Conservation (phyloP, 495 filamentous ascomycete species). For the Tuber borchii region DNA sequence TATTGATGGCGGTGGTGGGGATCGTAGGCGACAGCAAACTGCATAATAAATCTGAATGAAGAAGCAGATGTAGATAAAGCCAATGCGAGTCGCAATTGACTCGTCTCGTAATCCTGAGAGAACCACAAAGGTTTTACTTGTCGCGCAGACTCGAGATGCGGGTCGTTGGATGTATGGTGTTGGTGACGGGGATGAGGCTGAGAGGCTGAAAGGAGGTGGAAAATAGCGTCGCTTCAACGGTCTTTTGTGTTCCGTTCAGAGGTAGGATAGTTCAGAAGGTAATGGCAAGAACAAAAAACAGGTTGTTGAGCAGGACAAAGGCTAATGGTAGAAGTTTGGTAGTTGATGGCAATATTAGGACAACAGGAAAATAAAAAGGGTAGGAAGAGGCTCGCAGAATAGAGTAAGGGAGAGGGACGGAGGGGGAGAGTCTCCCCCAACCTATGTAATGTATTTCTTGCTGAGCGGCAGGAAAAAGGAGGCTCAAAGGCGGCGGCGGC, state of each 20-base stretch:
- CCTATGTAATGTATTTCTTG: conserved; percentile 32
- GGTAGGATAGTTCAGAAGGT: conserved; percentile 15
- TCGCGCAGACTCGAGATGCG: conserved; percentile 5
- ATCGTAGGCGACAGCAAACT: conserved; percentile 26
- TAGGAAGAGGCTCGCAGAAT: conserved; percentile 22
- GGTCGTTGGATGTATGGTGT: conserved; percentile 18
- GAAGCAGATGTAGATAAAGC: conserved; percentile 27
- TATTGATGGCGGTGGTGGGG: conserved; percentile 16
- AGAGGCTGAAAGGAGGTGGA: conserved; percentile 25
- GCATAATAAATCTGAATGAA: conserved; percentile 33
- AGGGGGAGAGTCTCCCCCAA: conserved; percentile 34
- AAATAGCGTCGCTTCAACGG: conserved; percentile 38
- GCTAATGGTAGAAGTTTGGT: conserved; percentile 13
- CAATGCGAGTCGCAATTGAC: conserved; percentile 27
- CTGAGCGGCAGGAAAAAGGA: conserved; percentile 34
- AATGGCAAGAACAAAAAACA: conserved; percentile 8
- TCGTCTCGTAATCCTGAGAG: conserved; percentile 17
- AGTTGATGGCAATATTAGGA: conserved; percentile 12
- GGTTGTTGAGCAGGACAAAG: conserved; percentile 16
- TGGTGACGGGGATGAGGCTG: conserved; percentile 38
- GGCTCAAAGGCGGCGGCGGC: conserved; percentile 36
- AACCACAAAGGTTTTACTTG: conserved; percentile 5
- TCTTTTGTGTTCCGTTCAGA: conserved; percentile 30
- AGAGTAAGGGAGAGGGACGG: conserved; percentile 21
- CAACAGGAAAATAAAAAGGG: conserved; percentile 21